Percentiles rank a stretch among this genome's conserved stretches.
These are phyloP conservation scores for Fomitopsis betulina DNA, from an alignment of 1,284 basidiomycete genomes.

Conservation along the genomic window DNA sequence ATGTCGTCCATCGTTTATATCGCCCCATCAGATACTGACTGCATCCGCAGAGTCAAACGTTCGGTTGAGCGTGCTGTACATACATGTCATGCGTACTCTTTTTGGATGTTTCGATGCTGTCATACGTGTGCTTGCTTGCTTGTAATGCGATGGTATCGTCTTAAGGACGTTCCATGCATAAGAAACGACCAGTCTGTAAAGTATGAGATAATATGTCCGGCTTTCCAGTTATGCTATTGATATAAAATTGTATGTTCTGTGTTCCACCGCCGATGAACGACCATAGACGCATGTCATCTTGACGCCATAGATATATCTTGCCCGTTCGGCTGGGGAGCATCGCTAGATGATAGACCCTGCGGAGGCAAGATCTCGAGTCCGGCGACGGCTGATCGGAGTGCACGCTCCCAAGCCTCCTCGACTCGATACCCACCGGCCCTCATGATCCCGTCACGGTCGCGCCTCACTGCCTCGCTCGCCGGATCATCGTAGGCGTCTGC, in stretches of 20 bases:
- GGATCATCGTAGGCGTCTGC: constrained; percentile 62
- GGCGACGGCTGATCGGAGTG: constrained; percentile 72
- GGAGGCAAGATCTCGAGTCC: constrained; percentile 58
- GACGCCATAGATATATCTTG: constrained; percentile 40
- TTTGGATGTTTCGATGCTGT: neutral
- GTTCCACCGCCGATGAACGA: neutral
- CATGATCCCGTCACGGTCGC: constrained; percentile 77
- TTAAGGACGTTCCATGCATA: too few species aligned
- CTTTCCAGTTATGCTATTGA: neutral
- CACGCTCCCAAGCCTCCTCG: constrained; percentile 84
- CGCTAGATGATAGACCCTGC: constrained; percentile 15
- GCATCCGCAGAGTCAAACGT: constrained; percentile 66
- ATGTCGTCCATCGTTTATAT: constrained; percentile 25
- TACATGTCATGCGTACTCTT: neutral
- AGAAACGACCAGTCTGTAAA: too few species aligned
- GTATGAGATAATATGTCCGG: too few species aligned
- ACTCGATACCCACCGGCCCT: constrained; percentile 81
- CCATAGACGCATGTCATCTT: constrained; percentile 10
- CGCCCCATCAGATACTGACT: constrained; percentile 11
- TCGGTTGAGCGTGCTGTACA: constrained; percentile 43
- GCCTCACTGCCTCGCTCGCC: constrained; percentile 68
- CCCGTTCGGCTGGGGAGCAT: constrained; percentile 10
- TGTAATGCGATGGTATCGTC: too few species aligned
- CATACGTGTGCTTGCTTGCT: too few species aligned
- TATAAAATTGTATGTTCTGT: neutral